Evolutionary conservation across 2,329 filamentous ascomycete genomes (phyloP).

Genomic region (Ploettnerulaceae sp.): DNA sequence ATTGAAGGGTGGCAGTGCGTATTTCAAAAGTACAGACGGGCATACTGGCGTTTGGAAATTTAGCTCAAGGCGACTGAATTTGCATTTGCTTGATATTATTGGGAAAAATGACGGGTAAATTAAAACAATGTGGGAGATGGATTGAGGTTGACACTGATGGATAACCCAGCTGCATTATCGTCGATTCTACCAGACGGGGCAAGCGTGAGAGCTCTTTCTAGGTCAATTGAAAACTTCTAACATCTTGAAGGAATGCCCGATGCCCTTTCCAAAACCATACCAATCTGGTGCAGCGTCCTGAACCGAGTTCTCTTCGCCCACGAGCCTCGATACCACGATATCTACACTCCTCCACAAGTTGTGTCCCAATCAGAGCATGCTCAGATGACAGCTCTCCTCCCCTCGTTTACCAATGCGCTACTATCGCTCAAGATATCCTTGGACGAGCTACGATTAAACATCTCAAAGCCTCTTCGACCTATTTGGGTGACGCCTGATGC

Average conservation of each 20-base stretch:
- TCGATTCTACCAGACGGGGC: conserved; percentile 88
- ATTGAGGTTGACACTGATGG: background rate
- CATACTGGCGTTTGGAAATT: conserved; percentile 90
- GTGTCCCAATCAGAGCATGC: conserved; percentile 71
- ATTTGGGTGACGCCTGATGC: conserved; percentile 76
- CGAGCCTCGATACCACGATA: conserved; percentile 39
- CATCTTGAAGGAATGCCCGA: conserved; percentile 70
- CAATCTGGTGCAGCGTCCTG: conserved; percentile 86
- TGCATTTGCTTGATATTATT: conserved; percentile 70
- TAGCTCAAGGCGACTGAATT: conserved; percentile 76
- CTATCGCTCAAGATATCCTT: conserved; percentile 58
- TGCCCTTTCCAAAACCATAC: conserved; percentile 87
- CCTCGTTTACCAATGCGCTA: conserved; percentile 49
- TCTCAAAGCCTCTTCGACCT: conserved; percentile 70
- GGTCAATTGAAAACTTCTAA: conserved; percentile 17
- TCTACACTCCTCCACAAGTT: conserved; percentile 68
- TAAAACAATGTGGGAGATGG: background rate
- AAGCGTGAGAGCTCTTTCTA: conserved; percentile 55
- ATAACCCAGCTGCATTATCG: conserved; percentile 63
- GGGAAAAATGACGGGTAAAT: conserved; percentile 60
- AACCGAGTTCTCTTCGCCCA: conserved; percentile 73
- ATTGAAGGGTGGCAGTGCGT: conserved; percentile 67
- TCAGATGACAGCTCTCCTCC: conserved; percentile 60
- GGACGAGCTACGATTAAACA: conserved; percentile 44
- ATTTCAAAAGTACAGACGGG: conserved; percentile 98